Conservation (phyloP, 2,329 filamentous ascomycete species). For the Meredithiella fracta region DNA sequence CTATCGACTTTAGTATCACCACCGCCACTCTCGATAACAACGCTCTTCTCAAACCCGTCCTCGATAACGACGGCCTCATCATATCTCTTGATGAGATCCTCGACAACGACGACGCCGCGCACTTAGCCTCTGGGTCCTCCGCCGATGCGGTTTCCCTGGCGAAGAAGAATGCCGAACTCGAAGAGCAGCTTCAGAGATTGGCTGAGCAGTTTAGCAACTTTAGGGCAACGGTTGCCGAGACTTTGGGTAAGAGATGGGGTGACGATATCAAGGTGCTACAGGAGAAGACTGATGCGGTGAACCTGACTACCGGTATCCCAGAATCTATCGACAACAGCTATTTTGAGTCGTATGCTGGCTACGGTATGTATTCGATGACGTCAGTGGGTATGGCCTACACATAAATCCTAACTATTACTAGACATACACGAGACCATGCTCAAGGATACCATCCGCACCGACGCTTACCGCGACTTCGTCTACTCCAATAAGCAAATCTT, state of each 20-base stretch:
- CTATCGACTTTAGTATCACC: constrained; percentile 42
- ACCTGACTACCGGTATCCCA: constrained; percentile 14
- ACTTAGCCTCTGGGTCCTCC: not conserved
- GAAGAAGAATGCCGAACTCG: constrained; percentile 24
- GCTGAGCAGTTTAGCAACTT: constrained; percentile 52
- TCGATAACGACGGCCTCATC: constrained; percentile 80
- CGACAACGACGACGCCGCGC: constrained; percentile 27
- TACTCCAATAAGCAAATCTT: constrained; percentile 83
- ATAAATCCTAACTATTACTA: constrained; percentile 20
- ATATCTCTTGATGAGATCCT: constrained; percentile 70
- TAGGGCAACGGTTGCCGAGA: constrained; percentile 46
- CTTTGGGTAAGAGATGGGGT: constrained; percentile 48
- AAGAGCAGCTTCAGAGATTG: constrained; percentile 40
- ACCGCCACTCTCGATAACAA: constrained; percentile 56
- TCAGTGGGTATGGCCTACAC: not conserved
- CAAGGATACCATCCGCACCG: constrained; percentile 74
- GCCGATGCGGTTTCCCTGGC: not conserved
- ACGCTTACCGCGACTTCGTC: constrained; percentile 88
- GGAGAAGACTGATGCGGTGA: constrained; percentile 17
- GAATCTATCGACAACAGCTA: constrained; percentile 31
- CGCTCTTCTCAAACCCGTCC: constrained; percentile 61
- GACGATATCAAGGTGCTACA: constrained; percentile 29
- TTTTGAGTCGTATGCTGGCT: constrained; percentile 45
- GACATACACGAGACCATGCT: constrained; percentile 95
- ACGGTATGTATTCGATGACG: constrained; percentile 28